Evolutionary conservation across 2,329 filamentous ascomycete genomes (phyloP), one percentile per base, ranked within the genome.

Genomic region (Metarhizium robertsii): DNA sequence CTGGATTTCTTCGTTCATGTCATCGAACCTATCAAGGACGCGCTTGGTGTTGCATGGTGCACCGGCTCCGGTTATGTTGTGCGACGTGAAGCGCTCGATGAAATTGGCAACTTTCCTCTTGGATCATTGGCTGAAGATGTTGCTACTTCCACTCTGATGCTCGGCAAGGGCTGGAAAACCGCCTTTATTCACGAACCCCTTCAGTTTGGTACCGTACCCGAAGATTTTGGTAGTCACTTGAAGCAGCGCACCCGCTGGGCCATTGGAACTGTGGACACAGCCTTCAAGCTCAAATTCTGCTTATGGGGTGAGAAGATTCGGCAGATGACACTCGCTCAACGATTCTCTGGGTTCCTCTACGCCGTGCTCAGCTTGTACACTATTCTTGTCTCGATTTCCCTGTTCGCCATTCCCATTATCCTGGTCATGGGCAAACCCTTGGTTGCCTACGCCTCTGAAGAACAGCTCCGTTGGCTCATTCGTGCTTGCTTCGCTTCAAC

Each of bases 61-160:
- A 82, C 79, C n/a, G 83, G 83, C 4, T 85, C 82, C 5, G 83
- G 83, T 6, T 86, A 83, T 60, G 69, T 81, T 4, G 75, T 78
- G 32, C 79, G 82, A 3, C 79, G 82, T n/a, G 68, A 75, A 53
- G 83, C 83, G 6, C 70, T 86, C 4, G 78, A 82, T 18, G 73
- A 79, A 20, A 84, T 86, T 57, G 83, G 81, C 61, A 80, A 82
- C 60, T 85, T 83, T 59, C 83, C 82, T 0, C 73, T 79, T 1
- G 80, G 77, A 14, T 83, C 79, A 4, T 68, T 85, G 7, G 77
- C 80, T 4, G 83, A 86, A 64, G 83, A 86, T 62, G 76, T 82
- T 2, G 77, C 75, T 51, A 83, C 78, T 2, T 84, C 81, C 6
- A 80, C 77, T 1, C 68, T 81, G 34, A 76, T 86, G 64, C 75